A percentile compares a stretch with the other conserved stretches of the same genome.
phyloP scores from a whole-genome alignment of 345 rosid species.

The Kandelia obovata region DNA sequence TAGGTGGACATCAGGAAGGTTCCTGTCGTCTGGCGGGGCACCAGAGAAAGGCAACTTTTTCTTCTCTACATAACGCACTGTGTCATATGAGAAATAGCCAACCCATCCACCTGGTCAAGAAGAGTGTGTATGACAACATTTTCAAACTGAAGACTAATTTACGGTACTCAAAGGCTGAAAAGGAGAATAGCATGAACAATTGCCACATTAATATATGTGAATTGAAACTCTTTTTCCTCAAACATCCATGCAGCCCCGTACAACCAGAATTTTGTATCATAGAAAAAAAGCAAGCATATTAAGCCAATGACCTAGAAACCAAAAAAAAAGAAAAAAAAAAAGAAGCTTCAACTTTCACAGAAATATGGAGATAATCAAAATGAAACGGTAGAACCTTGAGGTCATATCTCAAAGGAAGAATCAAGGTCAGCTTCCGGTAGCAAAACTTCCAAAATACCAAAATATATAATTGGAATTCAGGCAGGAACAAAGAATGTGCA shows the following conservation, averaged over 20 bases:
- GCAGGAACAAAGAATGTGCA: neutral
- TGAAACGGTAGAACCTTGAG: neutral
- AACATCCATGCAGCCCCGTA: neutral
- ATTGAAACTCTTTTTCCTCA: neutral
- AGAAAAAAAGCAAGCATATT: neutral
- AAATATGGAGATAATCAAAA: neutral
- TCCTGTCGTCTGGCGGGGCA: conserved; percentile 83
- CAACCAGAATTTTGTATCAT: neutral
- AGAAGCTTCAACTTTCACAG: neutral
- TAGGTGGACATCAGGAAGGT: conserved; percentile 87
- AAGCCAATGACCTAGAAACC: neutral
- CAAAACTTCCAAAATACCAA: neutral
- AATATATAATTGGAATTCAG: neutral
- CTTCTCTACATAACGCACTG: conserved; percentile 83
- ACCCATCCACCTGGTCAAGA: conserved; percentile 86
- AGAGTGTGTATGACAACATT: neutral
- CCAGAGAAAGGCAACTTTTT: conserved; percentile 70
- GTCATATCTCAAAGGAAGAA: neutral
- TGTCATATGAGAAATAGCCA: conserved; percentile 92
- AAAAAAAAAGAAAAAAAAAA: neutral
- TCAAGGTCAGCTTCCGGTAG: neutral
- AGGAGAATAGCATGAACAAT: neutral
- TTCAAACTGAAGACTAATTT: neutral
- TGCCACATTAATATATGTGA: neutral
- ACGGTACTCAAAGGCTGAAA: neutral